Evolutionary conservation across 2,329 filamentous ascomycete species (phyloP).

Genomic region (Colletotrichum liriopes): DNA sequence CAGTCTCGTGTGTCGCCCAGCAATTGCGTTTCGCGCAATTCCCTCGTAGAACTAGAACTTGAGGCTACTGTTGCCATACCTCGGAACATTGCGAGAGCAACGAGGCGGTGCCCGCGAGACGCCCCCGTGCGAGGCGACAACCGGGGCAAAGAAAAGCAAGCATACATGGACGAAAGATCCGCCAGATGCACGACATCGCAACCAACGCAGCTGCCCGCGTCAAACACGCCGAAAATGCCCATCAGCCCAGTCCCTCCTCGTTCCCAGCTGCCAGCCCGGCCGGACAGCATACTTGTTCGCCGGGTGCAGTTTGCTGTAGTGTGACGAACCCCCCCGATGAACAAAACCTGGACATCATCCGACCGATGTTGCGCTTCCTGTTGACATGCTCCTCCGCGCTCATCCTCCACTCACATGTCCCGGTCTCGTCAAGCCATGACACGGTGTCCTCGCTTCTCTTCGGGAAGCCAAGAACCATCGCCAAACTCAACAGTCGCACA

Average conservation of each 20-base stretch:
- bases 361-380: neutral
- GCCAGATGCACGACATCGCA: conserved; percentile 36
- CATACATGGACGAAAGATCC: conserved; percentile 1
- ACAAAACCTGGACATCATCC: conserved; percentile 4
- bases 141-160: neutral
- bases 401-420: conserved; percentile 8
- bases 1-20: conserved; percentile 9
- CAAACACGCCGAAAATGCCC: neutral
- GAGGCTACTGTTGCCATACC: conserved; percentile 5
- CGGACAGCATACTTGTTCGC: neutral
- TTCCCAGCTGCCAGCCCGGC: neutral
- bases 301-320: conserved; percentile 2
- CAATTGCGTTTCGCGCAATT: conserved; percentile 1
- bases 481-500: conserved; percentile 6
- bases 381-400: neutral
- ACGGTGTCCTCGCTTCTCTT: neutral
- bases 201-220: conserved; percentile 3
- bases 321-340: conserved; percentile 21
- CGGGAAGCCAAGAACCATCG: neutral
- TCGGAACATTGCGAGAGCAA: conserved; percentile 8
- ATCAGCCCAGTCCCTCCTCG: conserved; percentile 5
- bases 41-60: conserved; percentile 5
- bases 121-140: neutral
- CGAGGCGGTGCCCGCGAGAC: neutral
- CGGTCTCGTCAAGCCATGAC: neutral